A percentile compares a stretch with the other conserved stretches of the same genome.
These are phyloP conservation scores for Ciborinia camelliae DNA, from an alignment of 2,329 filamentous ascomycete species.

Conservation along the genomic window DNA sequence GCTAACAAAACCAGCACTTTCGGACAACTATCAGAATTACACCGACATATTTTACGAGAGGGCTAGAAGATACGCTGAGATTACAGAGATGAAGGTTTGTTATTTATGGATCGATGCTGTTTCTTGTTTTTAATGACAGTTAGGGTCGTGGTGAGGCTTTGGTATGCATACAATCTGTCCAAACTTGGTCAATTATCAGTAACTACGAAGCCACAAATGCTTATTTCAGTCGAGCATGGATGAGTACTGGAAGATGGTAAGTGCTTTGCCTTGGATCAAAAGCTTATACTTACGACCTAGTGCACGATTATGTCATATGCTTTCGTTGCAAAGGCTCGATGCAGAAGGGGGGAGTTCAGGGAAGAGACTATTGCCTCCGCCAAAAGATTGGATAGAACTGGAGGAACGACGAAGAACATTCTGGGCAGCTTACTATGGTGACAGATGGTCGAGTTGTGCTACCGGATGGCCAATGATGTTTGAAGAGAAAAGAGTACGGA, in stretches of 20 bases:
- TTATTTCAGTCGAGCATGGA: conserved; percentile 80
- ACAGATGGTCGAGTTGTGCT: conserved; percentile 81
- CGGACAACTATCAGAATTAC: conserved; percentile 67
- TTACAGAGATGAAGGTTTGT: conserved; percentile 73
- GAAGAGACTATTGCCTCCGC: conserved; percentile 66
- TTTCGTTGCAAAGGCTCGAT: conserved; percentile 79
- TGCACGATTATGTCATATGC: conserved; percentile 72
- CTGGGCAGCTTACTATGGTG: conserved; percentile 79
- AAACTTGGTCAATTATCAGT: conserved; percentile 72
- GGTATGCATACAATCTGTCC: conserved; percentile 74
- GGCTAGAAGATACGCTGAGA: conserved; percentile 76
- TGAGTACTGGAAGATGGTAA: conserved; percentile 67
- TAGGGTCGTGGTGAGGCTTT: conserved; percentile 74
- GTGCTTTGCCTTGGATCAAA: background rate
- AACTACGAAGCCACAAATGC: conserved; percentile 81
- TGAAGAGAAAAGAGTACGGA: conserved; percentile 58
- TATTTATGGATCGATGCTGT: background rate
- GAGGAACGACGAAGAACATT: conserved; percentile 82
- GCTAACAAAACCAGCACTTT: conserved; percentile 43
- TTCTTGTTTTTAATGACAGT: background rate
- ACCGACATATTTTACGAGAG: conserved; percentile 79
- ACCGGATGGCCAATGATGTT: conserved; percentile 87
- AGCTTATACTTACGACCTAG: background rate
- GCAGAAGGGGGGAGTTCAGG: conserved; percentile 59
- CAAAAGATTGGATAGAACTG: conserved; percentile 75